Base-by-base conservation (phyloP, 164 flowering plant species). In the Santalum album region DNA sequence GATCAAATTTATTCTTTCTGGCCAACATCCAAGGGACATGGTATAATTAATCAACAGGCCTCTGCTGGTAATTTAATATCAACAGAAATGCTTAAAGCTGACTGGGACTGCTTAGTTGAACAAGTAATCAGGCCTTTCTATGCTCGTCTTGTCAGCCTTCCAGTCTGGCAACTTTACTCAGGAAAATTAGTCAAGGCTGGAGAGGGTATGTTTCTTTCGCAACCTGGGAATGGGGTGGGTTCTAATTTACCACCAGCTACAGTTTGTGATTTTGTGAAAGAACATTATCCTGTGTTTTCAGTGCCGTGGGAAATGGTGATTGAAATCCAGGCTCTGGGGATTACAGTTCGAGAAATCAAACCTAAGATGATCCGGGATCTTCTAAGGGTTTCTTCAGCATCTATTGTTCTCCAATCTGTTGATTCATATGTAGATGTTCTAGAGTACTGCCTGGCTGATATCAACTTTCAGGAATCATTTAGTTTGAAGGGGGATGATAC, bases 341-440 rank as follows among this genome's bases (percentile, higher is more conserved):
- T 82, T 50, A 55, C 66, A 55, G 86, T 85, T 50, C 75, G 78
- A 59, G 94, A 92, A 79, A 79, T 92, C 56, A 89, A 72, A 69
- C 99, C 99, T 50, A 89, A 83, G 75, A 92, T 92, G 96, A 96
- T 92, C 18, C 78, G 99, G 16, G 85, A 83, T 66, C 96, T 89
- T 61, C 76, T 92, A 23, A 78, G 74, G 63, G 72, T 67, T 55
- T 82, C 90, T 49, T 77, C 90, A 21, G 71, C 80, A 38, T 83
- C 87, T 60, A 72, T 77, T 59, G 80, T 75, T 67, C 75, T 87
- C 51, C 80, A 74, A 54, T 79, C 94, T 11, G 82, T 85, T 56
- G 87, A 83, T 56, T 82, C 86, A 19, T 89, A 75, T 73, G 63
- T 89, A 3, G 99, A 89, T 77, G 94, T 92, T 59, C 86, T 92